Evolutionary conservation across 2,329 filamentous ascomycete genomes (phyloP).

Genomic region (Periconia macrospinosa): DNA sequence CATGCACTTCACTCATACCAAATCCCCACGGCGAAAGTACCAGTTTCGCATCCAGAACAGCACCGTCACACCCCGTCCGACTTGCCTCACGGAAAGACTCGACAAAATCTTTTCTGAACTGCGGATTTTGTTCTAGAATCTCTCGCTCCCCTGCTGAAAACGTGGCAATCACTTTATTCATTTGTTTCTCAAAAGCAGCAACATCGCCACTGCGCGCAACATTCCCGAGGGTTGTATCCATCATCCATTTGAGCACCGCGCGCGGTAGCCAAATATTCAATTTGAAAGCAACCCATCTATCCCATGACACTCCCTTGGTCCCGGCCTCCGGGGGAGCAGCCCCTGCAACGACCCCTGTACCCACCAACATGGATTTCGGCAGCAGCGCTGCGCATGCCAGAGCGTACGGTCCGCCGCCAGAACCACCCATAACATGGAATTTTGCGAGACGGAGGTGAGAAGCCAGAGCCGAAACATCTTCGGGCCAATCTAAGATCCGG

Average conservation of each 20-base stretch:
- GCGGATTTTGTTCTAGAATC: background rate
- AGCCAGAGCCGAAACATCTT: background rate
- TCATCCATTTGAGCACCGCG: constrained; percentile 1
- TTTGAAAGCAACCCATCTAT: constrained; percentile 5
- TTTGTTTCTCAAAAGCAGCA: constrained; percentile 1
- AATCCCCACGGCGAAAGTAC: constrained; percentile 8
- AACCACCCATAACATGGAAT: constrained; percentile 7
- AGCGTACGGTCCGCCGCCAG: constrained; percentile 8
- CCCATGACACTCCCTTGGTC: constrained; percentile 3
- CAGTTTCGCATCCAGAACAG: constrained; percentile 6
- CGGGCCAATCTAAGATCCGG: constrained; percentile 4
- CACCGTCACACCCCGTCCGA: constrained; percentile 1
- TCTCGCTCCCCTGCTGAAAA: background rate
- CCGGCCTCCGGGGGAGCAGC: constrained; percentile 4
- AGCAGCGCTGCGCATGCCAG: constrained; percentile 3
- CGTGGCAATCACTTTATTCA: constrained; percentile 1
- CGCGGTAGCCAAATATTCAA: constrained; percentile 7
- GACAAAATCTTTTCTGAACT: background rate
- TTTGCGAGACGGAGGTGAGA: background rate
- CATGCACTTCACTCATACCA: constrained; percentile 5
- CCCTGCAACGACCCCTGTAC: constrained; percentile 7
- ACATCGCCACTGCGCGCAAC: constrained; percentile 1
- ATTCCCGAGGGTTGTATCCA: background rate
- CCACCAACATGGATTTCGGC: constrained; percentile 1
- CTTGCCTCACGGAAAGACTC: background rate